Conservation (phyloP, 768 basidiomycete species). For the Tremella yokohamensis region DNA sequence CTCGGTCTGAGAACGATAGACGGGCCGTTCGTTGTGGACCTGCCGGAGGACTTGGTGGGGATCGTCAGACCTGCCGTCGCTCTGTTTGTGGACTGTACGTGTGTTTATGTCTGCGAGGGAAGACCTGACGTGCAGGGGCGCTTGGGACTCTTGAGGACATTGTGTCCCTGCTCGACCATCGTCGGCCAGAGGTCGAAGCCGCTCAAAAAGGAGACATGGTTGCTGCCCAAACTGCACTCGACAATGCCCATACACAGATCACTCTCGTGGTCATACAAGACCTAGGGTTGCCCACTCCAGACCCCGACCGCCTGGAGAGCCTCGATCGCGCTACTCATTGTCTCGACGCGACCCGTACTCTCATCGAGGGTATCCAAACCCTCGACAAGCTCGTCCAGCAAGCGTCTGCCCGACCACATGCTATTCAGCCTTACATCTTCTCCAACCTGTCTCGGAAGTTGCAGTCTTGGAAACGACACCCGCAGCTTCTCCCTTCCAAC, state of each 20-base stretch:
- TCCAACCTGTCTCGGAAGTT: neutral
- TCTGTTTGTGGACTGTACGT: conserved; percentile 3
- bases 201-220: too few relatives aligned
- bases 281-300: too few relatives aligned
- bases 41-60: conserved; percentile 8
- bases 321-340: conserved; percentile 15
- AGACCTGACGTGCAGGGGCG: too few relatives aligned
- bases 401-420: neutral
- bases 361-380: neutral
- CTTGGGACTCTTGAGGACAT: too few relatives aligned
- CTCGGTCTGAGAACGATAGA: conserved; percentile 1
- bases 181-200: too few relatives aligned
- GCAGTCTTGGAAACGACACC: neutral
- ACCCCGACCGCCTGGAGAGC: conserved; percentile 3
- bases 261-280: too few relatives aligned
- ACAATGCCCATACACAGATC: too few relatives aligned
- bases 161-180: too few relatives aligned
- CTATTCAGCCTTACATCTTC: conserved; percentile 2
- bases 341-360: conserved; percentile 4
- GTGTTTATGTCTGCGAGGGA: too few relatives aligned
- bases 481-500: neutral
- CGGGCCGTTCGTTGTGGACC: conserved; percentile 9
- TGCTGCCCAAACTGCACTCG: too few relatives aligned
- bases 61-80: conserved; percentile 7
- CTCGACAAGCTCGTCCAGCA: conserved; percentile 1